Evolutionary conservation across 1,139 yeast species (phyloP), one percentile per base, ranked within the genome.

Genomic region (Saccharomycopsis hybrid): DNA sequence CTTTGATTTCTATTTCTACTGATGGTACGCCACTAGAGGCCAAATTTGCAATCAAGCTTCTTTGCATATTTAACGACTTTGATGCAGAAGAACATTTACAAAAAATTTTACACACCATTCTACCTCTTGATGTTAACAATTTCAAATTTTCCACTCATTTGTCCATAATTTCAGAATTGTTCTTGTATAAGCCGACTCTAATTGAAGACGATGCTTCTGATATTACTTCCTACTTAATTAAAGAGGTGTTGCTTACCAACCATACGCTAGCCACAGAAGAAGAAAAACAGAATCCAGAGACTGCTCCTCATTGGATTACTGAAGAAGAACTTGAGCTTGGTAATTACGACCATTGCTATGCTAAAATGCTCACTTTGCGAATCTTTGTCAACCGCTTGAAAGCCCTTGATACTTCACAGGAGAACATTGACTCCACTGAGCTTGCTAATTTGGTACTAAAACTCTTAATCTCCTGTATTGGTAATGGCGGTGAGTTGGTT

Each of bases 401-500:
- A 51, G 72, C 82, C 0, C 63, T 74, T 11, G 73, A 70, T 5
- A 50, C 47, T 24, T 25, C 25, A 5, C 50, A 63, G 4, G 46
- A 50, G 1, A 56, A 60, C 2, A 62, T 64, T 25, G 63, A 60
- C 1, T 61, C 61, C 0, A 44, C 60, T 4, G 70, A 65, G 18
- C 70, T 67, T 54, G 79, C 85, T 0, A 77, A 73, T 50, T 88
- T 90, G 5, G 80, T 85, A 0, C 65, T 87, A 54, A 85, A 84
- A 57, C 66, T 87, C 40, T 70, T 88, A 42, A 70, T 77, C 41
- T 78, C 90, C 1, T 68, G 85, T 35, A 77, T 89, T 45, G 78
- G 82, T 2, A 84, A 84, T 62, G 85, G 85, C 45, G 96, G 96
- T n/a, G 96, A 89, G 60, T 74, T 89, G 31, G 77, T 82, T 2